A percentile compares a stretch with the other conserved stretches of the same genome.
These are phyloP conservation scores for Boechera retrofracta DNA, from an alignment of 345 rosid species.

Conservation along the genomic window DNA sequence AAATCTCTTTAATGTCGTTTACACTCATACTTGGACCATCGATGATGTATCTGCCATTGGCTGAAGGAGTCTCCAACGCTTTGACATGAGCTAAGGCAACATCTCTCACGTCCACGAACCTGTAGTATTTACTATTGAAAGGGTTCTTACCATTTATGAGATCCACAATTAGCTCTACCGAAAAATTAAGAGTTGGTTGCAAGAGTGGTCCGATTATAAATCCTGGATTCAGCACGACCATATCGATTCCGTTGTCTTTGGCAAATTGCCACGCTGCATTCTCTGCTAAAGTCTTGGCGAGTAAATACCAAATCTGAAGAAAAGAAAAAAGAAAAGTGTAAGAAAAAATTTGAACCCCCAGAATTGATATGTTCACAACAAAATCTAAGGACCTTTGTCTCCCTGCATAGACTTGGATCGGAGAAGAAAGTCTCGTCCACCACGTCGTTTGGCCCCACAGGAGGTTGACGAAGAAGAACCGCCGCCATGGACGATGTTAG, in stretches of 20 bases:
- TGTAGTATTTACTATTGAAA: constrained; percentile 13
- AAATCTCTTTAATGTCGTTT: constrained; percentile 5
- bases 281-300: constrained; percentile 57
- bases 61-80: constrained; percentile 45
- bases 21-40: constrained; percentile 24
- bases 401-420: constrained; percentile 44
- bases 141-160: constrained; percentile 43
- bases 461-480: constrained; percentile 43
- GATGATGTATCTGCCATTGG: constrained; percentile 41
- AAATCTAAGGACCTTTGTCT: constrained; percentile 38
- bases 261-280: constrained; percentile 55
- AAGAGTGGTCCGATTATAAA: constrained; percentile 51
- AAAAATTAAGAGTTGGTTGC: constrained; percentile 50
- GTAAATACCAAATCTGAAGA: constrained; percentile 49
- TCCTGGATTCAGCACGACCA: constrained; percentile 54
- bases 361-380: background rate
- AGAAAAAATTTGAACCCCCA: background rate
- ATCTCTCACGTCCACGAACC: constrained; percentile 44
- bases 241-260: constrained; percentile 50
- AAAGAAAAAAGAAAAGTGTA: background rate
- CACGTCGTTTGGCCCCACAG: constrained; percentile 38
- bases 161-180: constrained; percentile 39
- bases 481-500: constrained; percentile 58
- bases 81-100: constrained; percentile 45
- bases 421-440: constrained; percentile 64